Evolutionary conservation across 805 yeast genomes (phyloP), one percentile per base, ranked within the genome.

Genomic region (Saccharomycopsis fermentans): DNA sequence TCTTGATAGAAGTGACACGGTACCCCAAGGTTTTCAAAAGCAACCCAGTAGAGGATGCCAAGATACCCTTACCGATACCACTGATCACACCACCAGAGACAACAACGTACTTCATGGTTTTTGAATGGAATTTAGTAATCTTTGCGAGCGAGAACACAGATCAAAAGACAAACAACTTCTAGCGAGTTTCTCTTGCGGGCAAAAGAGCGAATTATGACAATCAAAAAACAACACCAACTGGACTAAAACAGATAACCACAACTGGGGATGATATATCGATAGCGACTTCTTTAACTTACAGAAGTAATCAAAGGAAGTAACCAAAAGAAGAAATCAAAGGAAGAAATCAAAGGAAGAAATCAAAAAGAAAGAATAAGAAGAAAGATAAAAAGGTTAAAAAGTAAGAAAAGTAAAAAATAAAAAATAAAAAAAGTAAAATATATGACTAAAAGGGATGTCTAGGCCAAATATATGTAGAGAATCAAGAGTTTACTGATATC

Each of bases 21-120:
- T 87, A 80, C 62, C 99, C 99, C 60, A 89, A 76, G 47, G 99
- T 91, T 73, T 94, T 94, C 74, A 94, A 81, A 64, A 94, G 73
- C 74, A 94, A 83, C 62, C 99, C 99, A 36, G 98, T 94, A 61
- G 97, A 90, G 37, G 97, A 90, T 62, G 99, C 99, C 60, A 87
- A 79, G 63, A 94, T 99, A 73, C 99, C 99, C 73, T 94, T 94
- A 72, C 99, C 99, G 71, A 94, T 94, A 76, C 99, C 99, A 67
- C 96, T 88, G 66, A 94, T 94, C 67, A 94, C 99, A 81, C 99
- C 99, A 73, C 99, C 99, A 60, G 98, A 91, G 53, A 94, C 99
- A 68, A 94, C 95, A 68, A 94, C 98, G 96, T 90, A 94, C 76
- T 94, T 94, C 98, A 94, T 92, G 50, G 24, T 43, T 21, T 5